A percentile compares a stretch with the other conserved stretches of the same genome.
Evolutionary conservation across 2,329 filamentous ascomycete species (phyloP).

Genomic region (Arthroderma sp.): DNA sequence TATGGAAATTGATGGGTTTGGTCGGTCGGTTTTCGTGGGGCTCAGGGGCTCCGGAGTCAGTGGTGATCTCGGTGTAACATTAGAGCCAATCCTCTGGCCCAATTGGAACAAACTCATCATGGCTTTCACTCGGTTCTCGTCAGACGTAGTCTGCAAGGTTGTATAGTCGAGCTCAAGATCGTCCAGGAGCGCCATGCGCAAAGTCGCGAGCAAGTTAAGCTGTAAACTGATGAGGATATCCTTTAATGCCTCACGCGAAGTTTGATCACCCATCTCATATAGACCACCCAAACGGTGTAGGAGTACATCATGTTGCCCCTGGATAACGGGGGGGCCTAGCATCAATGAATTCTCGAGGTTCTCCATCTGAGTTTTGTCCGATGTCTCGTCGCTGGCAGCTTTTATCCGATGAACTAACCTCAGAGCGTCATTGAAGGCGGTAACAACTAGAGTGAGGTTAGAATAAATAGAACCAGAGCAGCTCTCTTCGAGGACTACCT

Average conservation of each 20-base stretch:
- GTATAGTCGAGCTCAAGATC: conserved; percentile 20
- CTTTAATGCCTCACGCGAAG: conserved; percentile 26
- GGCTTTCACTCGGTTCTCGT: conserved; percentile 23
- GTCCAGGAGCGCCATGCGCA: conserved; percentile 20
- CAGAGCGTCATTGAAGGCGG: conserved; percentile 8
- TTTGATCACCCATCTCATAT: conserved; percentile 24
- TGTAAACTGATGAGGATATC: conserved; percentile 28
- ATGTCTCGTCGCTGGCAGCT: neutral
- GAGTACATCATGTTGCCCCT: conserved; percentile 24
- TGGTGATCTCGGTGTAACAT: too few species aligned
- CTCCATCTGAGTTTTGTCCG: conserved; percentile 1
- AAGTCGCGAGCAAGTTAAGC: conserved; percentile 20
- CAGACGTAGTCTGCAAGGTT: conserved; percentile 22
- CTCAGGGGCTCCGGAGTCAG: too few species aligned
- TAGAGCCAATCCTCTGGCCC: conserved; percentile 18
- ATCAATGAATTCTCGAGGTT: conserved; percentile 23
- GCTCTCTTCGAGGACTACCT: neutral
- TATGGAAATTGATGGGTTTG: too few species aligned
- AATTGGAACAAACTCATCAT: conserved; percentile 24
- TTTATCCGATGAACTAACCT: conserved; percentile 9
- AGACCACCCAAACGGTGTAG: conserved; percentile 21
- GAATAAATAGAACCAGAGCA: neutral
- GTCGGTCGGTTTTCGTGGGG: too few species aligned
- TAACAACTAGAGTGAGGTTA: conserved; percentile 5
- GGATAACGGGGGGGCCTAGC: conserved; percentile 23